Percentiles rank a stretch among this genome's conserved stretches.
These are phyloP conservation scores for Nosema granulosis DNA, from an alignment of 371 early-diverging fungal genomes.

Conservation along the genomic window DNA sequence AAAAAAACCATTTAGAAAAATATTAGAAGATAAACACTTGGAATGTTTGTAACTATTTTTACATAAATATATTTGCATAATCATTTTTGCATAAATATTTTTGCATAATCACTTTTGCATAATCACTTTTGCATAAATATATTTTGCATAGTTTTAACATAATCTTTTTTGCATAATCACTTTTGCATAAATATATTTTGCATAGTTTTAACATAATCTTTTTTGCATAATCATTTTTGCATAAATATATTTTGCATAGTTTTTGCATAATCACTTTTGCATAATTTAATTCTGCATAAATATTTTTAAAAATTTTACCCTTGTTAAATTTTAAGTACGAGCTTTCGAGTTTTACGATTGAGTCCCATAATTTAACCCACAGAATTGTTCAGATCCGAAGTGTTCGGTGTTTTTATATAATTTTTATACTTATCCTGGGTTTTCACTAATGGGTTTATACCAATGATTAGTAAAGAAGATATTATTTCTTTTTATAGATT, in stretches of 20 bases:
- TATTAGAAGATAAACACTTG: not conserved
- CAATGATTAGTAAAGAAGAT: too few species aligned
- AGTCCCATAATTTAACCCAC: conserved; percentile 8
- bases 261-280: not conserved
- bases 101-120: not conserved
- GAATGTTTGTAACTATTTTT: not conserved
- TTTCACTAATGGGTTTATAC: too few species aligned
- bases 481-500: too few species aligned
- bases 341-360: conserved; percentile 13
- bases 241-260: not conserved
- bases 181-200: not conserved
- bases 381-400: conserved; percentile 1
- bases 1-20: not conserved
- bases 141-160: too few species aligned
- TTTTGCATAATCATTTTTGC: not conserved
- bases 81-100: not conserved
- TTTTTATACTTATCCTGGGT: too few species aligned
- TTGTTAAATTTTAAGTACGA: not conserved
- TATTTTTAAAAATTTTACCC: too few species aligned
- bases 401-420: conserved; percentile 8
- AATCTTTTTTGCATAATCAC: not conserved
- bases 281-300: too few species aligned
- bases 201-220: not conserved
- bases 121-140: not conserved
- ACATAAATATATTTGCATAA: not conserved